These are phyloP conservation scores for Flagelloscypha sp. DNA, from an alignment of 768 basidiomycete genomes.

Conservation along the genomic window DNA sequence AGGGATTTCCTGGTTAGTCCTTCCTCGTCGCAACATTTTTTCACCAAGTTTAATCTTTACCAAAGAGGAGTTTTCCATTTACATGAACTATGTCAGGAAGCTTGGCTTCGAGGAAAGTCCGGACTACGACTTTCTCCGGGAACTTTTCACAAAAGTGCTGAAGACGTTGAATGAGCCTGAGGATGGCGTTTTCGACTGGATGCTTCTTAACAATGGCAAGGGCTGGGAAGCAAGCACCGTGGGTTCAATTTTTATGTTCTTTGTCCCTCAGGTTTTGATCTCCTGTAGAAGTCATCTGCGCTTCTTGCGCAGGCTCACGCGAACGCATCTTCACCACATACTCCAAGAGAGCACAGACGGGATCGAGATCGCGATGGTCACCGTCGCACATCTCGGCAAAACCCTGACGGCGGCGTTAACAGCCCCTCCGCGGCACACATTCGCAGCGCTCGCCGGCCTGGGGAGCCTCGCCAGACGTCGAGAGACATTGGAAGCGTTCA, in stretches of 20 bases:
- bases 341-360: conserved; percentile 51
- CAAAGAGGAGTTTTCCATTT: conserved; percentile 94
- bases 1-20: conserved; percentile 86
- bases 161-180: conserved; percentile 84
- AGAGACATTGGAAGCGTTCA: conserved; percentile 60
- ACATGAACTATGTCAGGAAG: conserved; percentile 99
- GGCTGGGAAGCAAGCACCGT: conserved; percentile 91
- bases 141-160: conserved; percentile 86
- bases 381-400: conserved; percentile 46
- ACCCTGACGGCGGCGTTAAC: conserved; percentile 50
- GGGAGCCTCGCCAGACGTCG: conserved; percentile 37
- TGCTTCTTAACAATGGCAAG: conserved; percentile 87
- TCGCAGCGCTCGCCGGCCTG: conserved; percentile 45
- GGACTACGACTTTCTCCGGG: conserved; percentile 96
- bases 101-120: conserved; percentile 96
- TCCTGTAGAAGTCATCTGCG: conserved; percentile 32
- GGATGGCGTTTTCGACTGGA: conserved; percentile 95
- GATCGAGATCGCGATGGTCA: conserved; percentile 44
- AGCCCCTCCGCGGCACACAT: conserved; percentile 61
- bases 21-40: conserved; percentile 6
- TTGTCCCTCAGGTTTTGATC: conserved; percentile 5
- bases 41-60: neutral
- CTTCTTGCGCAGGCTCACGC: conserved; percentile 45
- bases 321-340: conserved; percentile 46
- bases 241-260: conserved; percentile 23